Conservation (phyloP, 129 eudicot species). For the Flaveria ramosissima region DNA sequence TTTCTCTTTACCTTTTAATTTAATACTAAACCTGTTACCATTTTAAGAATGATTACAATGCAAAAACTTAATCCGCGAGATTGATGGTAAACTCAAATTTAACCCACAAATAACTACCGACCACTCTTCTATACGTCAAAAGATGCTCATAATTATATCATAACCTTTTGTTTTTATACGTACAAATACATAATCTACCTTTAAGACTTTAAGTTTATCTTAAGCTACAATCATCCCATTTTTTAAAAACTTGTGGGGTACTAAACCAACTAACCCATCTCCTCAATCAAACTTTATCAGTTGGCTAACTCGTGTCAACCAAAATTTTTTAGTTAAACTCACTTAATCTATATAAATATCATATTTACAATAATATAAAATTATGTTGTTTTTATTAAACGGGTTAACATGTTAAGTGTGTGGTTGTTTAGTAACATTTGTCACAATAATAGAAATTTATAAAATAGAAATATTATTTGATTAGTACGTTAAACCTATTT, state of each 20-base stretch:
- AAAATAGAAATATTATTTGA: too few relatives aligned
- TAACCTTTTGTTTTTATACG: constrained; percentile 30
- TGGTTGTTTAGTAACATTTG: too few relatives aligned
- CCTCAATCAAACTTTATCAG: constrained; percentile 8
- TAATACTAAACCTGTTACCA: too few relatives aligned
- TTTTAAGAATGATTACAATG: background rate
- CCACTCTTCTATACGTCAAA: constrained; percentile 22
- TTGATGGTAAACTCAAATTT: background rate
- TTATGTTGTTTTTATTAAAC: too few relatives aligned
- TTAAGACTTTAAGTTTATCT: constrained; percentile 52
- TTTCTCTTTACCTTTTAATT: too few relatives aligned
- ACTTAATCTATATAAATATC: background rate
- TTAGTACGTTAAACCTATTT: too few relatives aligned
- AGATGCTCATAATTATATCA: constrained; percentile 20
- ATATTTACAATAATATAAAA: too few relatives aligned
- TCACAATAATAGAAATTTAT: too few relatives aligned
- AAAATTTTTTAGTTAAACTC: background rate
- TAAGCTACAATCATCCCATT: constrained; percentile 38
- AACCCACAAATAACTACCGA: constrained; percentile 8
- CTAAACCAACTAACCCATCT: constrained; percentile 20
- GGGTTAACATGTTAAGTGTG: too few relatives aligned
- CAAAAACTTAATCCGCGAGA: background rate
- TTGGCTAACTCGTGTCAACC: background rate
- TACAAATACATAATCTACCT: constrained; percentile 30
- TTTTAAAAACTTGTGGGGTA: constrained; percentile 17